phyloP scores from a whole-genome alignment of 2,329 filamentous ascomycete genomes.

The Aspergillus sp. region DNA sequence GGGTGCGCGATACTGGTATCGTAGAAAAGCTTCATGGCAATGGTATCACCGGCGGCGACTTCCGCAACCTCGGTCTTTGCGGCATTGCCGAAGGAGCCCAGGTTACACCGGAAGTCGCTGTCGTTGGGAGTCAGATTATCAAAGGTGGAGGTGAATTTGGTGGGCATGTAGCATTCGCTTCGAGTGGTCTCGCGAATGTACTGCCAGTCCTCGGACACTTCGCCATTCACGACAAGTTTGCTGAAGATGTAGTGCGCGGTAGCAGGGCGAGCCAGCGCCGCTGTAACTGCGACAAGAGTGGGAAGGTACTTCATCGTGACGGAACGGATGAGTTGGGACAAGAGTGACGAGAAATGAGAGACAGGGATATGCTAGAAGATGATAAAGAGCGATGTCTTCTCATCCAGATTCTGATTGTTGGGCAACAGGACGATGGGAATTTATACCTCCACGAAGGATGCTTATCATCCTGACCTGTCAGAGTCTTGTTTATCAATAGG shows the following conservation, averaged over 20 bases:
- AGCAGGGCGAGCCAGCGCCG: slow-evolving; percentile 9
- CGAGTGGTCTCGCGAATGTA: slow-evolving; percentile 18
- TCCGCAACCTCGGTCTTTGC: slow-evolving; percentile 17
- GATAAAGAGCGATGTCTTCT: neutral
- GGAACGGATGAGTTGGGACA: too few species aligned
- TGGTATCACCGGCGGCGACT: slow-evolving; percentile 15
- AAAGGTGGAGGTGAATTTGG: slow-evolving; percentile 13
- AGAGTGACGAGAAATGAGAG: neutral
- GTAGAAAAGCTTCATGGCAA: slow-evolving; percentile 17
- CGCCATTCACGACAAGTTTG: slow-evolving; percentile 15
- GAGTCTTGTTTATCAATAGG: neutral
- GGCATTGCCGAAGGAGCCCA: slow-evolving; percentile 15
- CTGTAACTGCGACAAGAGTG: slow-evolving; percentile 3
- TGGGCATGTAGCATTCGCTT: slow-evolving; percentile 13
- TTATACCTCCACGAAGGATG: neutral
- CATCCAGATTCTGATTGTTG: neutral
- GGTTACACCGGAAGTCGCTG: slow-evolving; percentile 19
- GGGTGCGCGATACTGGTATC: slow-evolving; percentile 14
- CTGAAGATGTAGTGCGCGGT: slow-evolving; percentile 19
- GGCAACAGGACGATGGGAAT: neutral
- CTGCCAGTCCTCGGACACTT: slow-evolving; percentile 13
- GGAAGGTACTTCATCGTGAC: slow-evolving; percentile 11
- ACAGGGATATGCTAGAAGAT: neutral
- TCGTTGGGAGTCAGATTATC: slow-evolving; percentile 17
- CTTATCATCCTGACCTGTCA: neutral